Percentiles rank a stretch among this genome's conserved stretches.
Conservation (phyloP, 768 basidiomycete genomes). For the Tubosaeta sp. region DNA sequence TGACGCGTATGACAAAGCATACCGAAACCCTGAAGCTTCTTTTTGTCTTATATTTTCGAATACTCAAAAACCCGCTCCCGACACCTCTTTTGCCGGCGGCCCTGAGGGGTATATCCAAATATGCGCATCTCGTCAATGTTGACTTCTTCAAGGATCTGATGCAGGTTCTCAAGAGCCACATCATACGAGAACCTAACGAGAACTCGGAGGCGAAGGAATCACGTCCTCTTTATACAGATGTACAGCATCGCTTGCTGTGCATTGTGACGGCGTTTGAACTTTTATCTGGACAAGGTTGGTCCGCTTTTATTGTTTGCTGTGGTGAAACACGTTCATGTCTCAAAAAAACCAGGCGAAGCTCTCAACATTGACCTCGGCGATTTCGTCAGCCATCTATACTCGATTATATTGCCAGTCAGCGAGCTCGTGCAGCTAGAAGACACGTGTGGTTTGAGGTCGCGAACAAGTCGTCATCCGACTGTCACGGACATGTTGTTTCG, state of each 20-base stretch:
- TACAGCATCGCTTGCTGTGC: constrained; percentile 68
- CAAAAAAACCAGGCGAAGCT: constrained; percentile 72
- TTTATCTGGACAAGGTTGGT: constrained; percentile 86
- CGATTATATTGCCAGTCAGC: constrained; percentile 72
- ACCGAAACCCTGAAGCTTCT: constrained; percentile 97
- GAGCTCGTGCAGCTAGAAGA: constrained; percentile 63
- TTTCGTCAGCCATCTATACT: constrained; percentile 81
- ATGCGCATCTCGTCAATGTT: constrained; percentile 94
- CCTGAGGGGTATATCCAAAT: constrained; percentile 87
- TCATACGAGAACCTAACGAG: constrained; percentile 47
- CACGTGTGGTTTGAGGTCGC: constrained; percentile 31
- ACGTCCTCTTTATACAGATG: constrained; percentile 28
- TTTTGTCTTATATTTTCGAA: constrained; percentile 95
- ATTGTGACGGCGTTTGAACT: constrained; percentile 98
- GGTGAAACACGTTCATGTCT: constrained; percentile 5
- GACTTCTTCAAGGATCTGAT: constrained; percentile 98
- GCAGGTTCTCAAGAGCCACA: constrained; percentile 75
- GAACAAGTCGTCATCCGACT: constrained; percentile 30
- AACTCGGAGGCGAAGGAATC: constrained; percentile 34
- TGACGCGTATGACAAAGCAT: constrained; percentile 54
- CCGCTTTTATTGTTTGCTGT: constrained; percentile 3
- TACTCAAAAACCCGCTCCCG: constrained; percentile 80
- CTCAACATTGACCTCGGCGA: constrained; percentile 92
- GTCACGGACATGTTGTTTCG: constrained; percentile 79
- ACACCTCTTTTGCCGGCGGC: constrained; percentile 82